Percentiles rank a stretch among this genome's conserved stretches.
Evolutionary conservation across 2,329 filamentous ascomycete species (phyloP).

Genomic region (Aureobasidium sp.): DNA sequence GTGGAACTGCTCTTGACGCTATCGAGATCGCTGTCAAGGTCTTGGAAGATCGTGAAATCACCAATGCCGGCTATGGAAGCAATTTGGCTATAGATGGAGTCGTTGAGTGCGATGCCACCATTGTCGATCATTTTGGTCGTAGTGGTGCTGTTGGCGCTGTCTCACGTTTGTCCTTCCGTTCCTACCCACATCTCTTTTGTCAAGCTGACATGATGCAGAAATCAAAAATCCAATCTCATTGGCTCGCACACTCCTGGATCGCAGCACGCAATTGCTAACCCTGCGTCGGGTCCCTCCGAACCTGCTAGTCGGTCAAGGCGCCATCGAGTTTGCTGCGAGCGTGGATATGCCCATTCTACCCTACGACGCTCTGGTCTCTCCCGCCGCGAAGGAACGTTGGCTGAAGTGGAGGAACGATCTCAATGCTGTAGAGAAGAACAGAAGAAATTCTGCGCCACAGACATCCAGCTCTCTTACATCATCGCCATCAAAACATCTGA

Average conservation of each 20-base stretch:
- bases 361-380: conserved; percentile 71
- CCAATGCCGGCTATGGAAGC: conserved; percentile 92
- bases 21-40: conserved; percentile 81
- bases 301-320: conserved; percentile 76
- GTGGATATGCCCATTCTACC: conserved; percentile 65
- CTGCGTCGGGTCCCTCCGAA: conserved; percentile 87
- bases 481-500: conserved; percentile 18
- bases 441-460: conserved; percentile 20
- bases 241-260: conserved; percentile 73
- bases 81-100: conserved; percentile 84
- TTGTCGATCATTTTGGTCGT: conserved; percentile 82
- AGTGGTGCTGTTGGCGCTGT: conserved; percentile 92
- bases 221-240: conserved; percentile 88
- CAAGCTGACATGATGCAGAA: conserved; percentile 43
- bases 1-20: conserved; percentile 74
- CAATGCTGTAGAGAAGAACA: conserved; percentile 47
- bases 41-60: conserved; percentile 90
- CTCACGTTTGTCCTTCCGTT: conserved; percentile 57
- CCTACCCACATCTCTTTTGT: not conserved
- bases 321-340: conserved; percentile 74
- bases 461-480: conserved; percentile 18
- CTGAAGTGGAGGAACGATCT: conserved; percentile 67
- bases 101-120: conserved; percentile 89
- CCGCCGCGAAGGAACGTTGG: conserved; percentile 69
- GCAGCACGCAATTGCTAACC: conserved; percentile 66